phyloP scores from a whole-genome alignment of 2,329 filamentous ascomycete species.

The Colletotrichum horii region DNA sequence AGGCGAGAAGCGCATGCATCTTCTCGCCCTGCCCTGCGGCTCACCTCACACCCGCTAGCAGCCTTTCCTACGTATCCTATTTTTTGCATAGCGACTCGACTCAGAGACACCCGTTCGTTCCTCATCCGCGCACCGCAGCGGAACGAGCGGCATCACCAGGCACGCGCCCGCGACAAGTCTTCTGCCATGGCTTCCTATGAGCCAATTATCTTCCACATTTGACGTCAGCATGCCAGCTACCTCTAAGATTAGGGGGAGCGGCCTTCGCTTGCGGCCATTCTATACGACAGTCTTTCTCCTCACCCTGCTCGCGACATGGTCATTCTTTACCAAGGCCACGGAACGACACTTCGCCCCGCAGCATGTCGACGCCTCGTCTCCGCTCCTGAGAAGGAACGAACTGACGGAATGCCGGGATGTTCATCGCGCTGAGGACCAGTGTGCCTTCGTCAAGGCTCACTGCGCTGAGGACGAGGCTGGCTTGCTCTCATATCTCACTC shows the following conservation, averaged over 20 bases:
- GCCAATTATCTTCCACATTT: conserved; percentile 16
- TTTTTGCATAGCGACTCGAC: not conserved
- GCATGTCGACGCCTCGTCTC: conserved; percentile 13
- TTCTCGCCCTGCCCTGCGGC: not conserved
- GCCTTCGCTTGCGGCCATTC: conserved; percentile 53
- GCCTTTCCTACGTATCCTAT: not conserved
- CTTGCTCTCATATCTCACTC: conserved; percentile 82
- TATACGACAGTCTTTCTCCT: conserved; percentile 53
- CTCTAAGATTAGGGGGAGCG: conserved; percentile 35
- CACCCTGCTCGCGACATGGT: conserved; percentile 49
- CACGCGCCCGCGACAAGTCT: conserved; percentile 11
- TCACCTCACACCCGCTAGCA: conserved; percentile 8
- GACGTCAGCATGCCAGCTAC: conserved; percentile 28
- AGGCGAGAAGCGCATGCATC: conserved; percentile 14
- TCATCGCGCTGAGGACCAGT: conserved; percentile 79
- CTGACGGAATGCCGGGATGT: conserved; percentile 75
- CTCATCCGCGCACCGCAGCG: not conserved
- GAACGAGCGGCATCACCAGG: conserved; percentile 10
- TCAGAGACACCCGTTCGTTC: conserved; percentile 1
- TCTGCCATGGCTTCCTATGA: conserved; percentile 20
- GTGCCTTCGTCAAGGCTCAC: conserved; percentile 81
- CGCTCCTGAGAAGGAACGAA: conserved; percentile 31
- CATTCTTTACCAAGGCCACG: conserved; percentile 37
- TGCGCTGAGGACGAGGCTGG: conserved; percentile 91
- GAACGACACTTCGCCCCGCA: conserved; percentile 14